These are phyloP conservation scores for Vanderwaltozyma polyspora DNA, from an alignment of 805 yeast genomes.

Conservation along the genomic window DNA sequence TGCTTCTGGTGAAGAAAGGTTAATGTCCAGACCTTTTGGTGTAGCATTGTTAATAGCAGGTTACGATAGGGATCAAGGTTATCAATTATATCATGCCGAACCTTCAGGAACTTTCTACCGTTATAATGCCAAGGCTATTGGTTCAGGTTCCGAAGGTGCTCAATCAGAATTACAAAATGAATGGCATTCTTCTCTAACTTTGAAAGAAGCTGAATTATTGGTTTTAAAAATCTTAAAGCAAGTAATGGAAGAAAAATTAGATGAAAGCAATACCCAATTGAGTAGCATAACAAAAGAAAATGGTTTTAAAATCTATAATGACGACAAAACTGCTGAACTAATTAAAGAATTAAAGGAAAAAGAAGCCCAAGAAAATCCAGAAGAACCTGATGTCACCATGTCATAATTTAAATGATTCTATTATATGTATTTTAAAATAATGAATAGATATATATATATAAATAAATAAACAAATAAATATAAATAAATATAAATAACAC, in stretches of 20 bases:
- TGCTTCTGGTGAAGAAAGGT: slow-evolving; percentile 85
- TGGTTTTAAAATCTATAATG: slow-evolving; percentile 79
- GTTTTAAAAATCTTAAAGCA: slow-evolving; percentile 85
- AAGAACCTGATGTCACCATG: slow-evolving; percentile 27
- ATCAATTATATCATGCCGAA: slow-evolving; percentile 96
- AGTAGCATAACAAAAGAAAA: slow-evolving; percentile 80
- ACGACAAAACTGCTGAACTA: slow-evolving; percentile 70
- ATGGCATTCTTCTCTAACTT: slow-evolving; percentile 83
- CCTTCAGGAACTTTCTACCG: slow-evolving; percentile 97
- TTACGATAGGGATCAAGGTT: slow-evolving; percentile 82
- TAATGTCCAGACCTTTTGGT: slow-evolving; percentile 96
- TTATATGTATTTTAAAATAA: slow-evolving; percentile 1
- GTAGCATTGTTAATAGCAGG: slow-evolving; percentile 96
- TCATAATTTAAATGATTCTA: slow-evolving; percentile 5
- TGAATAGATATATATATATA: slow-evolving; percentile 2
- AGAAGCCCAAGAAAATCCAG: slow-evolving; percentile 37
- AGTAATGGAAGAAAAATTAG: slow-evolving; percentile 98
- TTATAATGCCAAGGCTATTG: slow-evolving; percentile 97
- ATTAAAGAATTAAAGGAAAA: slow-evolving; percentile 69
- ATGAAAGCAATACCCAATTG: slow-evolving; percentile 88
- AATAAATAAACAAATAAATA: slow-evolving; percentile 3
- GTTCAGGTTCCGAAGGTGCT: slow-evolving; percentile 98
- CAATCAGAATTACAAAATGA: slow-evolving; percentile 95
- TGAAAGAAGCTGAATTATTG: slow-evolving; percentile 85
- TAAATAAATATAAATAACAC: slow-evolving; percentile 1